Conservation (phyloP, 495 filamentous ascomycete genomes). For the Coniosporium apollinis region DNA sequence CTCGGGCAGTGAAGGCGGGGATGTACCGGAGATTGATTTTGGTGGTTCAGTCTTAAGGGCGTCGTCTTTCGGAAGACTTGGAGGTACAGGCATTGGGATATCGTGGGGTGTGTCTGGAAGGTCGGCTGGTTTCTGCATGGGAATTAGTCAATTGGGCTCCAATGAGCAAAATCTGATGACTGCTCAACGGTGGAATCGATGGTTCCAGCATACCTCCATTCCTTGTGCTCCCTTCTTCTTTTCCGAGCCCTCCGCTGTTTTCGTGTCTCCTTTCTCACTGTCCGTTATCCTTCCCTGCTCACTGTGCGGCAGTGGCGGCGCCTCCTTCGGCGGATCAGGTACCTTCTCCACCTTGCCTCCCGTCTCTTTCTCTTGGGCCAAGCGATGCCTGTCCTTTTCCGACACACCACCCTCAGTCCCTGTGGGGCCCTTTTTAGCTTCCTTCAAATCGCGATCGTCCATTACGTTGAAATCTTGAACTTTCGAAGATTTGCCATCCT, state of each 20-base stretch:
- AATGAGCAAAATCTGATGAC: no score
- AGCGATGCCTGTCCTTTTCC: constrained; percentile 59
- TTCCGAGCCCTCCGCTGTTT: constrained; percentile 26
- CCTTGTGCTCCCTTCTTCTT: constrained; percentile 34
- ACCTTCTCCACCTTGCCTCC: constrained; percentile 50
- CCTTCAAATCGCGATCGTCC: constrained; percentile 59
- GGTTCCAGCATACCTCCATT: constrained; percentile 41
- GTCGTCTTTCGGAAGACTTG: background rate
- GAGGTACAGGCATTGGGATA: constrained; percentile 46
- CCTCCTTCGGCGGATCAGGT: constrained; percentile 70
- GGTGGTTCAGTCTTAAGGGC: background rate
- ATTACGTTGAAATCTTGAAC: constrained; percentile 75
- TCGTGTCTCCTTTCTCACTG: constrained; percentile 24
- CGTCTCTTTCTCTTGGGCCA: constrained; percentile 39
- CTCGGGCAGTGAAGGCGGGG: constrained; percentile 16
- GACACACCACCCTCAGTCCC: constrained; percentile 77
- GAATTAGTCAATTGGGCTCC: constrained; percentile 10
- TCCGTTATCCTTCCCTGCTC: constrained; percentile 41
- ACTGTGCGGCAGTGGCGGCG: constrained; percentile 61
- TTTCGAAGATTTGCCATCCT: constrained; percentile 27
- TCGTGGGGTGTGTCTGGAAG: constrained; percentile 69
- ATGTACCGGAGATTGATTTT: constrained; percentile 14
- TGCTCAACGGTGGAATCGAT: constrained; percentile 6
- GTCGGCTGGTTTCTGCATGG: constrained; percentile 57
- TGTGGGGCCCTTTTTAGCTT: constrained; percentile 68